Evolutionary conservation across 345 rosid species (phyloP).

Genomic region (sweet orange (Citrus sinensis)): DNA sequence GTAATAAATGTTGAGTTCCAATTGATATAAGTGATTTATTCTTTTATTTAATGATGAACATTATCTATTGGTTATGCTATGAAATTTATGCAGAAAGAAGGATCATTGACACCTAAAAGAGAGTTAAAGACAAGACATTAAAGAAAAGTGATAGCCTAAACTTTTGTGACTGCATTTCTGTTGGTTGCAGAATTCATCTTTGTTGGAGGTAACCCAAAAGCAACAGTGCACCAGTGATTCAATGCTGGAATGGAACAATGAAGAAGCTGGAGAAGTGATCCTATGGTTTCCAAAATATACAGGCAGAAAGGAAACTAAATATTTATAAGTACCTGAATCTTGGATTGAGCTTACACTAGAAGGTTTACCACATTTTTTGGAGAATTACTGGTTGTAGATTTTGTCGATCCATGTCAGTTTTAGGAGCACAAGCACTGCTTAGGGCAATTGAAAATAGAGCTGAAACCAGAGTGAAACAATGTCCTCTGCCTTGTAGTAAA

Average conservation of each 20-base stretch:
- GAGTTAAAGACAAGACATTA: not conserved
- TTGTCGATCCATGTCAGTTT: not conserved
- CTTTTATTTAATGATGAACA: not conserved
- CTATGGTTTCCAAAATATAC: too few relatives aligned
- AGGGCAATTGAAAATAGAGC: not conserved
- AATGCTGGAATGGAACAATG: not conserved
- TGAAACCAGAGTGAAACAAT: not conserved
- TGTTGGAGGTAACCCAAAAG: slow-evolving; percentile 55
- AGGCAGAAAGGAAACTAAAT: not conserved
- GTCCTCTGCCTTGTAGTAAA: not conserved
- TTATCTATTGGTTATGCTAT: not conserved
- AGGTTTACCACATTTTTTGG: not conserved
- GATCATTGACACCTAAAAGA: not conserved
- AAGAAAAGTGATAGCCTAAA: not conserved
- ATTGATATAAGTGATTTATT: not conserved
- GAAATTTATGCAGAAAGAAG: not conserved
- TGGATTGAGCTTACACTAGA: not conserved
- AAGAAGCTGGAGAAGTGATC: not conserved
- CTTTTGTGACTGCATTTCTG: slow-evolving; percentile 29
- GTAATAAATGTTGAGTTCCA: not conserved
- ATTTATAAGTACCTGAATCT: not conserved
- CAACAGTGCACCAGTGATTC: slow-evolving; percentile 18
- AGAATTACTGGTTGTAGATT: not conserved
- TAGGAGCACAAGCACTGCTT: not conserved
- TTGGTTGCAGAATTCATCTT: slow-evolving; percentile 57